These are phyloP conservation scores for Voacanga thouarsii DNA, from an alignment of 257 asterid species.

Conservation along the genomic window DNA sequence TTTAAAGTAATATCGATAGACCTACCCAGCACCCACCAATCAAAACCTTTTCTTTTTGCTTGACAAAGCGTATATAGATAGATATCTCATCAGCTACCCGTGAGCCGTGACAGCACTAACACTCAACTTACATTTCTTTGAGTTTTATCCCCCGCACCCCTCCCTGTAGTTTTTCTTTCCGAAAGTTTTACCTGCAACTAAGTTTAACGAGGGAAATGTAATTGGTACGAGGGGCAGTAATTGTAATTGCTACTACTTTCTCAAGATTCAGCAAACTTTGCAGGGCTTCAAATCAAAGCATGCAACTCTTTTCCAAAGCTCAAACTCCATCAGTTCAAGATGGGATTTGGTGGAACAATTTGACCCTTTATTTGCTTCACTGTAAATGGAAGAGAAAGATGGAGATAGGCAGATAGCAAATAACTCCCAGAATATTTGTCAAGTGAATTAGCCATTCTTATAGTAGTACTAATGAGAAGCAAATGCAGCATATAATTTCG, in stretches of 20 bases:
- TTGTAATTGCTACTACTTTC: not conserved
- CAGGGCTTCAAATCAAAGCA: not conserved
- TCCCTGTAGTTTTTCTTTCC: not conserved
- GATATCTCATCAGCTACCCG: conserved; percentile 13
- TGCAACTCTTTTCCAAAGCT: not conserved
- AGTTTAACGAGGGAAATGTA: not conserved
- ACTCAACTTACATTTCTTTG: not conserved
- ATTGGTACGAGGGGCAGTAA: not conserved
- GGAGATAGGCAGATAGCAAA: not conserved
- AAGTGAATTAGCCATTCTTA: not conserved
- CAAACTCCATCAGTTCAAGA: not conserved
- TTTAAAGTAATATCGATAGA: conserved; percentile 12
- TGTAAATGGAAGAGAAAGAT: not conserved
- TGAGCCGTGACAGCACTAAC: not conserved
- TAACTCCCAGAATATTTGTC: not conserved
- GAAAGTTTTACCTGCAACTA: not conserved
- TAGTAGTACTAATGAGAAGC: conserved; percentile 8
- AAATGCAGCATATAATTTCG: not conserved
- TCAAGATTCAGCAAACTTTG: not conserved
- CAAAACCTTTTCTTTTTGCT: conserved; percentile 12
- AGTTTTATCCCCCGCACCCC: not conserved
- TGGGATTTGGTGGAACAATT: not conserved
- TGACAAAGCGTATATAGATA: conserved; percentile 4
- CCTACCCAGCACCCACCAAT: conserved; percentile 20
- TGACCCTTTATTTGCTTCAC: not conserved